phyloP scores from a whole-genome alignment of 371 early-diverging fungal species.

The Mucor racemosus region DNA sequence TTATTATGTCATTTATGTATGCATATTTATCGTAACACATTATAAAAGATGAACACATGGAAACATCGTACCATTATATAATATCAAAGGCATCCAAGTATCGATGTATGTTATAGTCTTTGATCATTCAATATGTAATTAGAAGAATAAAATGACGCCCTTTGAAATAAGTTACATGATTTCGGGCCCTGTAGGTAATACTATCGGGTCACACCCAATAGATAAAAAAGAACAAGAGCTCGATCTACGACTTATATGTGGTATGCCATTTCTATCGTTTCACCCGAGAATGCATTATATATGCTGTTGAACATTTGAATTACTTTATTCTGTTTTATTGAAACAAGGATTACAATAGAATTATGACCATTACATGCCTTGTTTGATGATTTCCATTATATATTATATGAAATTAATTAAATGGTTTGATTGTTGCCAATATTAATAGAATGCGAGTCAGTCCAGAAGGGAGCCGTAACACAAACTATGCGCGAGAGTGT shows the following conservation, averaged over 20 bases:
- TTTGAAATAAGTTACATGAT: not conserved
- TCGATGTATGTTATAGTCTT: no score
- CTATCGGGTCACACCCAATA: not conserved
- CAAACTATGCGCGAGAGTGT: not conserved
- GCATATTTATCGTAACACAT: not conserved
- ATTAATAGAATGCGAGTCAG: not conserved
- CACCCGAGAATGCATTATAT: not conserved
- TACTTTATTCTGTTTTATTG: no score
- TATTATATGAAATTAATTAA: not conserved
- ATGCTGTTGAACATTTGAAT: no score
- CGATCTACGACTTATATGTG: not conserved
- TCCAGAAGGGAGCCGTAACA: not conserved
- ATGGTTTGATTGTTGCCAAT: slow-evolving; percentile 4
- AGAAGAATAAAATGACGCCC: not conserved
- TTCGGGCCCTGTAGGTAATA: not conserved
- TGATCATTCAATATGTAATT: no score
- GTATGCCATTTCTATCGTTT: not conserved
- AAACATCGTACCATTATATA: slow-evolving; percentile 4
- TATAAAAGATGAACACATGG: not conserved
- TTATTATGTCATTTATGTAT: slow-evolving; percentile 12
- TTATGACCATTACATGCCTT: no score
- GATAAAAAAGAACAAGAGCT: not conserved
- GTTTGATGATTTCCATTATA: no score
- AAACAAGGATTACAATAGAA: no score
- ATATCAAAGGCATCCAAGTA: not conserved